phyloP scores from a whole-genome alignment of 2,329 filamentous ascomycete genomes.

The Blumeriella jaapii region DNA sequence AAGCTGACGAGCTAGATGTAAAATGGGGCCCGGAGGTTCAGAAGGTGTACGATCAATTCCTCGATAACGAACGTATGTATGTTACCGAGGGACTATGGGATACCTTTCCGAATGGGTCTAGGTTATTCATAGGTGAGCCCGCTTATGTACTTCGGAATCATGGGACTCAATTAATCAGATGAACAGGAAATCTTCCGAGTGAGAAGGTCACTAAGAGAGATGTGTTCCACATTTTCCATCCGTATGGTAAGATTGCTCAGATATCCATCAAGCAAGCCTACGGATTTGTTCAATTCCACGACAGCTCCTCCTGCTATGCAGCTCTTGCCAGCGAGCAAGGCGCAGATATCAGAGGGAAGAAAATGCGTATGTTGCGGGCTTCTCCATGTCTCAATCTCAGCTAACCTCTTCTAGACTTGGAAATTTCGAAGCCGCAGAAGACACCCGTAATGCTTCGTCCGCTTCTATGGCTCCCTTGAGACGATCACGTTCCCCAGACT shows the following conservation, averaged over 20 bases:
- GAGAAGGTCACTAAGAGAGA: conserved; percentile 91
- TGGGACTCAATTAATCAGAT: background rate
- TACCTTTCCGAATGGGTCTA: conserved; percentile 63
- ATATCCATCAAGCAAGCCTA: conserved; percentile 96
- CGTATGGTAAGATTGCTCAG: conserved; percentile 77
- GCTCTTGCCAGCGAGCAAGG: conserved; percentile 74
- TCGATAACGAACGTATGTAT: conserved; percentile 61
- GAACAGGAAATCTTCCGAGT: conserved; percentile 73
- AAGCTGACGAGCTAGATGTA: conserved; percentile 24
- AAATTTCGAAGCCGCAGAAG: conserved; percentile 80
- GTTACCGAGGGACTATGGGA: conserved; percentile 74
- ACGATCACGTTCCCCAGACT: conserved; percentile 52
- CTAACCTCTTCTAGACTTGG: conserved; percentile 53
- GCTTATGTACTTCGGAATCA: conserved; percentile 8
- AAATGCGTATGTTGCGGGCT: conserved; percentile 68
- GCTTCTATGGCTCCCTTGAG: conserved; percentile 27
- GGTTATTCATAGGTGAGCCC: conserved; percentile 71
- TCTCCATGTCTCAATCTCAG: too few relatives aligned
- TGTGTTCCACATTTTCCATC: conserved; percentile 82
- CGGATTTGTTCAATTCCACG: conserved; percentile 90
- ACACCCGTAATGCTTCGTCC: conserved; percentile 49
- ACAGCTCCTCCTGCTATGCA: conserved; percentile 57
- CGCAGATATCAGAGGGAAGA: conserved; percentile 71
- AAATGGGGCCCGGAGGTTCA: conserved; percentile 41
- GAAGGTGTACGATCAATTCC: conserved; percentile 59